These are phyloP conservation scores for Saccharomyces paradoxus DNA, from an alignment of 805 yeast species.

Conservation along the genomic window DNA sequence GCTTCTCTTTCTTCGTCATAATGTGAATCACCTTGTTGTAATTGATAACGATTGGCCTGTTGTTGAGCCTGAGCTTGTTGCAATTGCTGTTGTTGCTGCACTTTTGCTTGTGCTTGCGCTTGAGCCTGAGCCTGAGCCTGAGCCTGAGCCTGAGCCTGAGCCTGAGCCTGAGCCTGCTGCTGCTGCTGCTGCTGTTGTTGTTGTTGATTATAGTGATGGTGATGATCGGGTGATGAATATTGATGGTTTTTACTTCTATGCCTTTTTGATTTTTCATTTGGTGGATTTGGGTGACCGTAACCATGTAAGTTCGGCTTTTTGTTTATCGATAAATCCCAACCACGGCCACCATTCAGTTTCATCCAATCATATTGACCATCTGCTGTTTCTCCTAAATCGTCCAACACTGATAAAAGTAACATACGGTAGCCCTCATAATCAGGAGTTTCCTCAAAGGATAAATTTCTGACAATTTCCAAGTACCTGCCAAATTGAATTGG, in stretches of 20 bases:
- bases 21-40: conserved; percentile 26
- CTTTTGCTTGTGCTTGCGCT: conserved; percentile 6
- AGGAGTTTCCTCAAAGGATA: conserved; percentile 89
- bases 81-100: conserved; percentile 8
- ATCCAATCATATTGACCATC: conserved; percentile 98
- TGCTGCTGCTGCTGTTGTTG: neutral
- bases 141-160: conserved; percentile 2
- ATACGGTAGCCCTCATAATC: conserved; percentile 82
- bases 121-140: conserved; percentile 6
- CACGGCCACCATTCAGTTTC: conserved; percentile 89
- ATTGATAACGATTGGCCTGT: conserved; percentile 16
- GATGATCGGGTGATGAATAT: conserved; percentile 7
- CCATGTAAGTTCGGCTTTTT: conserved; percentile 93
- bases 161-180: too few relatives aligned
- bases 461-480: conserved; percentile 76
- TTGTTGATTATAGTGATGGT: neutral
- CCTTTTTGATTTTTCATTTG: conserved; percentile 36
- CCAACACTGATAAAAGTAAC: conserved; percentile 69
- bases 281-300: conserved; percentile 90
- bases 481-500: conserved; percentile 93
- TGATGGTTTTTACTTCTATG: conserved; percentile 16
- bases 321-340: conserved; percentile 87
- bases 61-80: conserved; percentile 13
- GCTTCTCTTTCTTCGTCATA: conserved; percentile 14
- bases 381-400: conserved; percentile 56